Conservation (phyloP, 1,284 basidiomycete genomes). For the Apiotrichum mycotoxinovorans region DNA sequence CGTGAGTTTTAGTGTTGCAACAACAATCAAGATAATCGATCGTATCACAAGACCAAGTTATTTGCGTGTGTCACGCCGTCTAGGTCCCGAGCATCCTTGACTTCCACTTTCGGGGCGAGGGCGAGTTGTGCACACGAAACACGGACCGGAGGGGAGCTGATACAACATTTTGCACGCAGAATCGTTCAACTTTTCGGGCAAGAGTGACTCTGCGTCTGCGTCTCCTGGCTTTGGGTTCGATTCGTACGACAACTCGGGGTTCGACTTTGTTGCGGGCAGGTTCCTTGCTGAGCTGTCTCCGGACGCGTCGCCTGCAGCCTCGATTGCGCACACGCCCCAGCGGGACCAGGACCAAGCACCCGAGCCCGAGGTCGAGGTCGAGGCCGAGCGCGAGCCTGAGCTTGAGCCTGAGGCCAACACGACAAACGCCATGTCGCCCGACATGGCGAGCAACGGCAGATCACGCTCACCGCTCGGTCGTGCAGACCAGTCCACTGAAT, state of each 20-base stretch:
- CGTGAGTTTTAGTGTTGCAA: not conserved
- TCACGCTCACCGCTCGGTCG: not conserved
- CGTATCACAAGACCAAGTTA: not conserved
- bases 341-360: too few relatives aligned
- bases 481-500: not conserved
- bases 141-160: too few relatives aligned
- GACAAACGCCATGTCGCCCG: too few relatives aligned
- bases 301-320: not conserved
- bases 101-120: too few relatives aligned
- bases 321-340: not conserved
- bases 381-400: too few relatives aligned
- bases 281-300: constrained; percentile 1
- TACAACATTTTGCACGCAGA: not conserved
- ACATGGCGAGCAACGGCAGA: too few relatives aligned
- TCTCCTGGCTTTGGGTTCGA: not conserved
- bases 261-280: not conserved
- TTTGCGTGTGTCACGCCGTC: not conserved
- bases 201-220: not conserved
- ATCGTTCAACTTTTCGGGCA: constrained; percentile 3
- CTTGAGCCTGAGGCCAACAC: too few relatives aligned
- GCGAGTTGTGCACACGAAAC: too few relatives aligned
- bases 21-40: not conserved
- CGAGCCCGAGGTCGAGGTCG: too few relatives aligned
- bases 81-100: too few relatives aligned
- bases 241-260: not conserved